phyloP scores from a whole-genome alignment of 139 green algal genomes.

The Chlamydomonas sp. region DNA sequence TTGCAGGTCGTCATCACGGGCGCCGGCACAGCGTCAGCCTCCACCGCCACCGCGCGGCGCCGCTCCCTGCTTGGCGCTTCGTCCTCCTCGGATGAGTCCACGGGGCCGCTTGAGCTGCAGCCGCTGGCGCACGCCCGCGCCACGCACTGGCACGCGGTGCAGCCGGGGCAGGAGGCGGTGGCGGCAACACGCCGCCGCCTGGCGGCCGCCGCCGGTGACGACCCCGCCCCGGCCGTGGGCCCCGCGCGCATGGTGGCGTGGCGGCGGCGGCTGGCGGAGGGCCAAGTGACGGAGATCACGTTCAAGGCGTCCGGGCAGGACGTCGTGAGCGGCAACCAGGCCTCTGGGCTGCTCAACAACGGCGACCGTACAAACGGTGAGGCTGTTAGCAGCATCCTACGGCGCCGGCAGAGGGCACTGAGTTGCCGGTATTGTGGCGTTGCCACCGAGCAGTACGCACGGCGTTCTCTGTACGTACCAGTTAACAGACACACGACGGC shows the following conservation, averaged over 20 bases:
- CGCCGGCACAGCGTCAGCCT: too few relatives aligned
- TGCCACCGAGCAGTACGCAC: not conserved
- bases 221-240: not conserved
- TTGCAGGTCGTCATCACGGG: too few relatives aligned
- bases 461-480: too few relatives aligned
- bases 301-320: not conserved
- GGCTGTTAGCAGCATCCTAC: not conserved
- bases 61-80: too few relatives aligned
- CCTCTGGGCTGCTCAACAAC: constrained; percentile 2
- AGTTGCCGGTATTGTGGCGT: not conserved
- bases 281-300: not conserved
- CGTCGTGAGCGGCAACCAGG: constrained; percentile 6
- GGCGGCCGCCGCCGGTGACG: not conserved
- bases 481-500: not conserved
- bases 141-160: not conserved
- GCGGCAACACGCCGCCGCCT: not conserved
- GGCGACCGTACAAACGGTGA: not conserved
- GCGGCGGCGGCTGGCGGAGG: not conserved
- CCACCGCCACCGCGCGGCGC: too few relatives aligned
- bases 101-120: not conserved
- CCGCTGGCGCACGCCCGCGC: not conserved
- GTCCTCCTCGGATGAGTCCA: not conserved
- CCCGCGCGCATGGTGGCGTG: not conserved
- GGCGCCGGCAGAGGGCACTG: not conserved
- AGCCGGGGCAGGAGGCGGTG: not conserved